Evolutionary conservation across 2,329 filamentous ascomycete genomes (phyloP).

Genomic region (Stagonosporopsis tanaceti): DNA sequence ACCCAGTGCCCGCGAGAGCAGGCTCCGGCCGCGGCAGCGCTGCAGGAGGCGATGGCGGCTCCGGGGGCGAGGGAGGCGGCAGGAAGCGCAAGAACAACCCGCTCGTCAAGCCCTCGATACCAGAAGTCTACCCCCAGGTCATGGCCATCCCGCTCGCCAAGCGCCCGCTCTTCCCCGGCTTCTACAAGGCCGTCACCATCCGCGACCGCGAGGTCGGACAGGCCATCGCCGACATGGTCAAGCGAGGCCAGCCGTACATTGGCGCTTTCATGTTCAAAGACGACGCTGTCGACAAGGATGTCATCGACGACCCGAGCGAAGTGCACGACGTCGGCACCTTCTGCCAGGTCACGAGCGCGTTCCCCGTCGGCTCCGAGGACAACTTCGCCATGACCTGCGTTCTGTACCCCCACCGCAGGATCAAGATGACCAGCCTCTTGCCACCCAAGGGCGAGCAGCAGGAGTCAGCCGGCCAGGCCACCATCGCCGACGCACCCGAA

Average conservation of each 20-base stretch:
- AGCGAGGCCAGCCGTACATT: slow-evolving; percentile 95
- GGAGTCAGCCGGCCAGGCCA: slow-evolving; percentile 38
- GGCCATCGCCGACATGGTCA: slow-evolving; percentile 95
- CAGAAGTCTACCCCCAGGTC: slow-evolving; percentile 96
- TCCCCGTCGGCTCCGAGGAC: slow-evolving; percentile 82
- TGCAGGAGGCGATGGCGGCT: slow-evolving; percentile 59
- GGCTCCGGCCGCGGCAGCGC: slow-evolving; percentile 67
- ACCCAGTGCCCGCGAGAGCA: slow-evolving; percentile 60
- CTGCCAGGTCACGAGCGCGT: slow-evolving; percentile 95
- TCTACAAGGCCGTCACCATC: slow-evolving; percentile 98
- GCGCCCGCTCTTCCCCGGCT: slow-evolving; percentile 92
- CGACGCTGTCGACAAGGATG: slow-evolving; percentile 89
- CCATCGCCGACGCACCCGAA: slow-evolving; percentile 51
- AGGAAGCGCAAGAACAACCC: slow-evolving; percentile 78
- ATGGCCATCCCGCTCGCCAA: slow-evolving; percentile 97
- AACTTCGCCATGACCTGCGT: slow-evolving; percentile 89
- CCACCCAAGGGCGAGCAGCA: slow-evolving; percentile 63
- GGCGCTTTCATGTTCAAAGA: slow-evolving; percentile 98
- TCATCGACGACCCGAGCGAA: slow-evolving; percentile 88
- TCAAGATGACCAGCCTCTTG: slow-evolving; percentile 85
- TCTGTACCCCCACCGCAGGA: slow-evolving; percentile 92
- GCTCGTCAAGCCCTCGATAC: slow-evolving; percentile 86
- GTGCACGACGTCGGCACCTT: slow-evolving; percentile 97
- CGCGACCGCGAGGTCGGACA: slow-evolving; percentile 89
- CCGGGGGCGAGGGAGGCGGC: slow-evolving; percentile 64